A percentile compares a stretch with the other conserved stretches of the same genome.
phyloP scores from a whole-genome alignment of 768 basidiomycete genomes.

The Boletellus emodensis region DNA sequence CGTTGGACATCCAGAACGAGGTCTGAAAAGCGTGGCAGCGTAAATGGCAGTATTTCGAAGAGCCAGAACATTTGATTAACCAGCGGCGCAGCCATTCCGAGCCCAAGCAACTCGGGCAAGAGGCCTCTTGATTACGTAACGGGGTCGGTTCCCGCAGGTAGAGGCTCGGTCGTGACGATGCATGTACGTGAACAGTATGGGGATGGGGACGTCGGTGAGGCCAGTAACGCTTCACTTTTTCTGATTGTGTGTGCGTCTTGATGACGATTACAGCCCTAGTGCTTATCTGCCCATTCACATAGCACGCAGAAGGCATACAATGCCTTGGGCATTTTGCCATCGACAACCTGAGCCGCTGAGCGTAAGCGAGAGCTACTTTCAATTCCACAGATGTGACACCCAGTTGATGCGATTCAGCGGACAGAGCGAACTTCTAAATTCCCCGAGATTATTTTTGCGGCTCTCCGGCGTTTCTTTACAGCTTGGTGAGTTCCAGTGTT shows the following conservation, averaged over 20 bases:
- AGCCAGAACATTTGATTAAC: slow-evolving; percentile 3
- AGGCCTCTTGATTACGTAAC: slow-evolving; percentile 13
- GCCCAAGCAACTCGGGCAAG: not conserved
- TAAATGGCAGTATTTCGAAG: slow-evolving; percentile 16
- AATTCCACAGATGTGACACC: too few relatives aligned
- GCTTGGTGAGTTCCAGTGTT: slow-evolving; percentile 21
- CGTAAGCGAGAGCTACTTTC: not conserved
- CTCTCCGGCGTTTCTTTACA: slow-evolving; percentile 10
- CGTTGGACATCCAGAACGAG: slow-evolving; percentile 29
- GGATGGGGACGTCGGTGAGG: not conserved
- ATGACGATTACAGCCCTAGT: not conserved
- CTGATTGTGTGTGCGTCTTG: not conserved
- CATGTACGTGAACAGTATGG: not conserved
- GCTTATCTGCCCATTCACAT: not conserved
- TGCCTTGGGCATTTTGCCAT: not conserved
- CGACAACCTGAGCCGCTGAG: too few relatives aligned
- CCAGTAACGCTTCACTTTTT: not conserved
- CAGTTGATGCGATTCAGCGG: too few relatives aligned
- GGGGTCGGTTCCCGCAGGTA: not conserved
- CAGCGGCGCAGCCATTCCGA: slow-evolving; percentile 12
- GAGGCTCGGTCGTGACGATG: not conserved
- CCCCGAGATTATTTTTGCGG: too few relatives aligned
- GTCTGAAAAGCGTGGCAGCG: slow-evolving; percentile 23
- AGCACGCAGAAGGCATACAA: not conserved
- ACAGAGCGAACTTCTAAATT: not conserved